Conservation (phyloP, 1,284 basidiomycete species). For the Rhodotorula sp. region DNA sequence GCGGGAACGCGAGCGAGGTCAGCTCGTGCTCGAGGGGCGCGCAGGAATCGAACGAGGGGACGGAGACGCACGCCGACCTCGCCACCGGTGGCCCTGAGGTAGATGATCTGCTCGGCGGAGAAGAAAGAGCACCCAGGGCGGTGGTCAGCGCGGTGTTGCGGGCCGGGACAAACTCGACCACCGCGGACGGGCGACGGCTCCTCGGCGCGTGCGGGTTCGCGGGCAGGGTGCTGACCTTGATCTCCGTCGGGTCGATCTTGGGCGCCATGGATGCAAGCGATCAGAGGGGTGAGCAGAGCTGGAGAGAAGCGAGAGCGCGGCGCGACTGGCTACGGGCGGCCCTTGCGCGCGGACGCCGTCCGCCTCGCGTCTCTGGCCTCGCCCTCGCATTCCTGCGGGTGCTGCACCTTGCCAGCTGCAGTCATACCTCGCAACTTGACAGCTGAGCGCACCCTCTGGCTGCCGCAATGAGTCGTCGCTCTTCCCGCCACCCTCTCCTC, state of each 20-base stretch:
- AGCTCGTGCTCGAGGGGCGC: not conserved
- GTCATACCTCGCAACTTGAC: too few species aligned
- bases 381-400: too few species aligned
- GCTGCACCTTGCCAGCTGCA: too few species aligned
- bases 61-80: conserved; percentile 72
- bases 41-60: not conserved
- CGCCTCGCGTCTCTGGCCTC: not conserved
- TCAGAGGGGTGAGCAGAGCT: conserved; percentile 1
- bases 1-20: not conserved
- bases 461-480: too few species aligned
- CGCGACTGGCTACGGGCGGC: too few species aligned
- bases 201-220: not conserved
- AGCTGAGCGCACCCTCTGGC: too few species aligned
- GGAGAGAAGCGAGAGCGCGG: not conserved
- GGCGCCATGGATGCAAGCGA: conserved; percentile 16
- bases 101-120: conserved; percentile 68
- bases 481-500: too few species aligned
- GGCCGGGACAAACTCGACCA: conserved; percentile 5
- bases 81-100: conserved; percentile 98
- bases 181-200: not conserved
- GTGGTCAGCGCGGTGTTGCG: conserved; percentile 40
- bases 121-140: not conserved
- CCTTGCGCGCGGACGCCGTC: not conserved
- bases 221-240: conserved; percentile 60
- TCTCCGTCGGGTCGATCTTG: conserved; percentile 75